These are phyloP conservation scores for Phyllosticta citrichinensis DNA, from an alignment of 2,329 filamentous ascomycete species.

Conservation along the genomic window DNA sequence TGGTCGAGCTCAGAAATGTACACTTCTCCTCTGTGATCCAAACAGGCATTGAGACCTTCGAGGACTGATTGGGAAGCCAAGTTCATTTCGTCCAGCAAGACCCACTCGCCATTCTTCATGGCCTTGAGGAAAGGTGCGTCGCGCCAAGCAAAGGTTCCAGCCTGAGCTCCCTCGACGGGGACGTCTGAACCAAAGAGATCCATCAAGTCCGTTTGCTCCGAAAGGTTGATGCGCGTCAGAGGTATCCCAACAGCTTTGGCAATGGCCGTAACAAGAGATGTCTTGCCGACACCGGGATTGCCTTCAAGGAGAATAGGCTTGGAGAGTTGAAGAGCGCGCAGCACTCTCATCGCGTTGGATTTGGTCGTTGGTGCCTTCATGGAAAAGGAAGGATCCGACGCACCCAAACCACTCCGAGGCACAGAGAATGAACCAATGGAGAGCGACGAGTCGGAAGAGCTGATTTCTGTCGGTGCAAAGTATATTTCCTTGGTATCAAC, in stretches of 20 bases:
- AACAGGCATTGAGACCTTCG: slow-evolving; percentile 89
- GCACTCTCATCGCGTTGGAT: slow-evolving; percentile 80
- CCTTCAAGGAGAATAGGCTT: slow-evolving; percentile 94
- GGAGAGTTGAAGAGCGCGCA: slow-evolving; percentile 75
- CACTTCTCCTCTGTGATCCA: slow-evolving; percentile 91
- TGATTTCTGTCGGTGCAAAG: slow-evolving; percentile 49
- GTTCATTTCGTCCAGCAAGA: slow-evolving; percentile 97
- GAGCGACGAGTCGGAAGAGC: slow-evolving; percentile 44
- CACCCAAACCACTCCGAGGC: slow-evolving; percentile 39
- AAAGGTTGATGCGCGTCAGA: slow-evolving; percentile 89
- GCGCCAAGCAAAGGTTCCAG: slow-evolving; percentile 88
- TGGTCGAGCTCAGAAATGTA: slow-evolving; percentile 94
- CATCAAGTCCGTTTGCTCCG: slow-evolving; percentile 95
- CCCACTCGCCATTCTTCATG: slow-evolving; percentile 96
- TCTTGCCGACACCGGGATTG: slow-evolving; percentile 97
- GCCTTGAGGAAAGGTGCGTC: slow-evolving; percentile 92
- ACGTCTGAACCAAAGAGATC: slow-evolving; percentile 96
- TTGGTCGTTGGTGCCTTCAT: slow-evolving; percentile 85
- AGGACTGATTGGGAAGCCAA: slow-evolving; percentile 92
- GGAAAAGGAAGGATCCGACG: slow-evolving; percentile 55
- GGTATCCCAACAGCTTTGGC: slow-evolving; percentile 70
- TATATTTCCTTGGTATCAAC: slow-evolving; percentile 58
- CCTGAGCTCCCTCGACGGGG: slow-evolving; percentile 82
- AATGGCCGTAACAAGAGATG: slow-evolving; percentile 78
- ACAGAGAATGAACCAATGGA: slow-evolving; percentile 68